Conservation (phyloP, 768 basidiomycete genomes). For the Cystobasidium onofrii region DNA sequence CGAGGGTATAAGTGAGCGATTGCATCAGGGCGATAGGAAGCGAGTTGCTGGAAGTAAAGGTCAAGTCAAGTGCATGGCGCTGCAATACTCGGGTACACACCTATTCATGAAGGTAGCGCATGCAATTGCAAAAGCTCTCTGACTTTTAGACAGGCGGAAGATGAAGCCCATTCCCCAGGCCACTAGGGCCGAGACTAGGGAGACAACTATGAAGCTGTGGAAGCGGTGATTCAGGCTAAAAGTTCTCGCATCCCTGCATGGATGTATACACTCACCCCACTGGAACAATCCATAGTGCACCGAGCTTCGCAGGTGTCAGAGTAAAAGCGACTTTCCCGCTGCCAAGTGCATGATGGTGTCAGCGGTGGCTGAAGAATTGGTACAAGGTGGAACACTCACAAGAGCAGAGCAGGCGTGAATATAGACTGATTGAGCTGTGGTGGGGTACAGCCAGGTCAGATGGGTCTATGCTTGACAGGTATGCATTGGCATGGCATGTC, state of each 20-base stretch:
- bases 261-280: constrained; percentile 5
- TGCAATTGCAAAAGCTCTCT: constrained; percentile 46
- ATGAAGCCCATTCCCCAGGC: constrained; percentile 59
- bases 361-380: neutral
- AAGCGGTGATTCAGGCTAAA: constrained; percentile 51
- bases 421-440: constrained; percentile 78
- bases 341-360: constrained; percentile 58
- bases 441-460: constrained; percentile 42
- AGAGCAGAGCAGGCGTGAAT: constrained; percentile 52
- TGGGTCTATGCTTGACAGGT: too few species aligned
- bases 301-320: constrained; percentile 69
- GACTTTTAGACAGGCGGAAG: constrained; percentile 63
- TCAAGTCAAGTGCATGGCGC: constrained; percentile 60
- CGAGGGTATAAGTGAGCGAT: constrained; percentile 35
- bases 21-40: constrained; percentile 83
- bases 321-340: constrained; percentile 87
- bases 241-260: too few species aligned
- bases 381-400: constrained; percentile 7
- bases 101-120: constrained; percentile 37
- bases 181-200: constrained; percentile 60
- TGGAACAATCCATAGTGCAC: constrained; percentile 61
- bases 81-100: neutral
- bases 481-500: too few species aligned
- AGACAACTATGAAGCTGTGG: constrained; percentile 72
- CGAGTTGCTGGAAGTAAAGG: constrained; percentile 89